Percentiles rank a stretch among this genome's conserved stretches.
phyloP scores from a whole-genome alignment of 805 yeast genomes.

The Metschnikowia vanudenii region DNA sequence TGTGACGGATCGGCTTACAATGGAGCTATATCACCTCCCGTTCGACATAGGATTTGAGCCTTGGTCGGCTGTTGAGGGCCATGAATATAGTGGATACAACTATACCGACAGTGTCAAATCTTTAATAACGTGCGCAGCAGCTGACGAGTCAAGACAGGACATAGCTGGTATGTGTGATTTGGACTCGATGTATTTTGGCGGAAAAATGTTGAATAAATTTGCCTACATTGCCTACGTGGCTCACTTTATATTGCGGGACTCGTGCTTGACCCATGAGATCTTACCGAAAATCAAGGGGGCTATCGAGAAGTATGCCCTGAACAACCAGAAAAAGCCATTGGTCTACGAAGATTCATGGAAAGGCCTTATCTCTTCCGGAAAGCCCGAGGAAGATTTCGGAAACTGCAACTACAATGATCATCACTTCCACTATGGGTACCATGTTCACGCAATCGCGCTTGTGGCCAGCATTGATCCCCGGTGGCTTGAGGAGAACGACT shows the following conservation, averaged over 20 bases:
- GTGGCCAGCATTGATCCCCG: constrained; percentile 57
- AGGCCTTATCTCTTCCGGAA: constrained; percentile 73
- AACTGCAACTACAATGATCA: constrained; percentile 72
- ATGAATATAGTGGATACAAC: constrained; percentile 7
- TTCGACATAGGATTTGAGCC: constrained; percentile 48
- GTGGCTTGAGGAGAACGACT: constrained; percentile 33
- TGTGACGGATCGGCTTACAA: constrained; percentile 35
- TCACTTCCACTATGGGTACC: constrained; percentile 76
- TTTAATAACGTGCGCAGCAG: constrained; percentile 43
- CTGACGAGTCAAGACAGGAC: constrained; percentile 55
- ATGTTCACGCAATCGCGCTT: constrained; percentile 68
- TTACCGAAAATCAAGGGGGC: constrained; percentile 65
- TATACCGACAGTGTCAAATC: constrained; percentile 33
- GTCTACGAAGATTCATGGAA: constrained; percentile 77
- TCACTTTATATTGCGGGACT: constrained; percentile 61
- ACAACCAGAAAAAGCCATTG: constrained; percentile 70
- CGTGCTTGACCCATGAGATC: constrained; percentile 46
- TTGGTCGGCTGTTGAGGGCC: constrained; percentile 44
- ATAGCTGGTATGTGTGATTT: constrained; percentile 57
- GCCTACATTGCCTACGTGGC: constrained; percentile 80
- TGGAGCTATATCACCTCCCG: constrained; percentile 44
- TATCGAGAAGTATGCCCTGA: constrained; percentile 62
- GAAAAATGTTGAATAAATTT: constrained; percentile 84
- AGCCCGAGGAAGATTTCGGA: constrained; percentile 65
- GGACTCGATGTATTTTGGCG: constrained; percentile 88